phyloP scores from a whole-genome alignment of 257 asterid species.

The Nemophila menziesii region DNA sequence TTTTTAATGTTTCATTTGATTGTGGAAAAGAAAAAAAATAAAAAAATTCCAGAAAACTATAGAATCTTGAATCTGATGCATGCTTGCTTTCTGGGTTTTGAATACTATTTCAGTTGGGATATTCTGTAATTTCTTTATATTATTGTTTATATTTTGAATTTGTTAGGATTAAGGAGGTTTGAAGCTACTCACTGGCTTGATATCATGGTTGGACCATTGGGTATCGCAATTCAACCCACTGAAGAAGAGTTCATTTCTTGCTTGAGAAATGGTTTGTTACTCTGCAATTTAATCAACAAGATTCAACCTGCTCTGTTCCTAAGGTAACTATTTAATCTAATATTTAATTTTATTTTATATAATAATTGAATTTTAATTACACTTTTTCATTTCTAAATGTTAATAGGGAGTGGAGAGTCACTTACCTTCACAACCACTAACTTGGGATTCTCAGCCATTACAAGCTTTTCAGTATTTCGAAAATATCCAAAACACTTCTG shows the following conservation, averaged over 20 bases:
- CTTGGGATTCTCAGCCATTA: conserved; percentile 85
- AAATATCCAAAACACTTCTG: conserved; percentile 72
- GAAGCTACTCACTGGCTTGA: conserved; percentile 91
- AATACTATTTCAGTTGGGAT: neutral
- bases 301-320: conserved; percentile 73
- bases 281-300: conserved; percentile 75
- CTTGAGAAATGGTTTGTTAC: conserved; percentile 78
- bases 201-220: conserved; percentile 73
- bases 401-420: conserved; percentile 54
- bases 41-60: neutral
- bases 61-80: neutral
- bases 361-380: neutral
- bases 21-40: neutral
- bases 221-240: conserved; percentile 63
- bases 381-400: conserved; percentile 1
- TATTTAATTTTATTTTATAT: too few relatives aligned
- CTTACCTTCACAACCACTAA: conserved; percentile 28
- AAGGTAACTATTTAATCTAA: too few relatives aligned
- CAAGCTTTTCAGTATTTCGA: conserved; percentile 96
- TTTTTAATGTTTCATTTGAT: neutral
- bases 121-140: too few relatives aligned
- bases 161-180: conserved; percentile 72
- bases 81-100: neutral
- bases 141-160: too few relatives aligned
- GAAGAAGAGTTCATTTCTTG: conserved; percentile 79